Evolutionary conservation across 352 stramenopile genomes (phyloP), one percentile per base, ranked within the genome.

Genomic region (Phytophthora macrochlamydospora): DNA sequence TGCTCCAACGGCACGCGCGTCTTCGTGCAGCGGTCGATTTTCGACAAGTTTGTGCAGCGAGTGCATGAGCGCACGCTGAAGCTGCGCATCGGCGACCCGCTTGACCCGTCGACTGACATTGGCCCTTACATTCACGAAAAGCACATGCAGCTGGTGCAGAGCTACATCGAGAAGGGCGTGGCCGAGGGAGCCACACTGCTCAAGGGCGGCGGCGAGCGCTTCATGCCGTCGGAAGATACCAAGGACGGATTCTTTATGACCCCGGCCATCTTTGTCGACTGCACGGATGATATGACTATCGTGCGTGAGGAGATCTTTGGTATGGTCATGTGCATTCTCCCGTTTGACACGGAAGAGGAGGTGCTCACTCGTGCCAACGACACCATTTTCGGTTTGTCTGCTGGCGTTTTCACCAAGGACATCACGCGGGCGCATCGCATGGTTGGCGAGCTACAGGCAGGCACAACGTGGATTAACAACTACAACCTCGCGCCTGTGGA

Each of bases 1-100:
- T 98, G 91, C 69, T 94, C 89, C 13, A 94, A 94, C 52, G 93
- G 91, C 52, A 97, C 90, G 54, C 88, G 93, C 8, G 76, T 98
- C 29, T 93, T 97, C 48, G 86, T 98, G 30, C 90, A 98, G 38
- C 73, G 76, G 7, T 60, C 62, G n/a, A 79, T 98, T 33, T 91
- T 80, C 51, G 87, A 97, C 44, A 63, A 73, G 32, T 97, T 98
- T 38, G 79, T 97, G 44, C 61, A 78, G 40, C 62, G 79, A n/a
- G 65, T 97, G n/a, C 83, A 95, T 7, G 81, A 87, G 35, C 87
- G 88, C 24, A 93, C 91, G 12, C 65, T 85, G 40, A 82, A 81
- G 62, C 65, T 98, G 18, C 64, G 69, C 7, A 81, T 98, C 51
- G 93, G 93, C 7, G 83, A 98, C 56, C 93, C 93, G 29, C 46